Percentiles rank a stretch among this genome's conserved stretches.
These are phyloP conservation scores for Microbotryum scabiosae DNA, from an alignment of 1,284 basidiomycete genomes.

Conservation along the genomic window DNA sequence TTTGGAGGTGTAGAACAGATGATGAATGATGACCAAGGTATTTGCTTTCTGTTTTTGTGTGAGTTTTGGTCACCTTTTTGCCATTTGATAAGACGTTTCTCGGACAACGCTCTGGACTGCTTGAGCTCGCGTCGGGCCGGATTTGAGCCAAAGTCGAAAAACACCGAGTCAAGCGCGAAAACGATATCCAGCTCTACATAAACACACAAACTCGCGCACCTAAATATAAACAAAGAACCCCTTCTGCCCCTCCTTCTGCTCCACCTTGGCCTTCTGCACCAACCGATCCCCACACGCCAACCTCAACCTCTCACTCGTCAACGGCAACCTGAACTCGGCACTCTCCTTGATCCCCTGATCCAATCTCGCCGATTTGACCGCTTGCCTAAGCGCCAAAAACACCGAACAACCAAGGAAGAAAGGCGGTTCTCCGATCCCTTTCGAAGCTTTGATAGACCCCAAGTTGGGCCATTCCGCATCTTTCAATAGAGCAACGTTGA, in stretches of 20 bases:
- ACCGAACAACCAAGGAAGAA: constrained; percentile 39
- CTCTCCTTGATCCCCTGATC: constrained; percentile 30
- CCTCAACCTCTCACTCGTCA: constrained; percentile 39
- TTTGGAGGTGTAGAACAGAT: background rate
- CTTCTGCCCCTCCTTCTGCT: constrained; percentile 37
- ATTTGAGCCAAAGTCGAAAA: background rate
- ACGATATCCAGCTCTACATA: background rate
- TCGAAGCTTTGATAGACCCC: constrained; percentile 31
- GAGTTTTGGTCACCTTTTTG: background rate
- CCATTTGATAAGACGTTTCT: background rate
- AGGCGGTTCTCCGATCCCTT: constrained; percentile 37
- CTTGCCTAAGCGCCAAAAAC: constrained; percentile 39
- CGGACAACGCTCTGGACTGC: background rate
- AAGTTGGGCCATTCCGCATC: constrained; percentile 34
- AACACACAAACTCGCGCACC: background rate
- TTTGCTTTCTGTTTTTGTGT: background rate
- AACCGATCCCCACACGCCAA: constrained; percentile 37
- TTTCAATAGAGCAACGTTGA: constrained; percentile 38
- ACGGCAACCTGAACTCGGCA: constrained; percentile 36
- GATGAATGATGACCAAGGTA: background rate
- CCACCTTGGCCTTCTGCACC: constrained; percentile 29
- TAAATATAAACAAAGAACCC: constrained; percentile 38
- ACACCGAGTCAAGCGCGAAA: background rate
- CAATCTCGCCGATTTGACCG: constrained; percentile 35
- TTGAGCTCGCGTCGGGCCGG: background rate